Base-by-base conservation (phyloP, 805 yeast species). In the Cyberlindnera euphorbiiphila region DNA sequence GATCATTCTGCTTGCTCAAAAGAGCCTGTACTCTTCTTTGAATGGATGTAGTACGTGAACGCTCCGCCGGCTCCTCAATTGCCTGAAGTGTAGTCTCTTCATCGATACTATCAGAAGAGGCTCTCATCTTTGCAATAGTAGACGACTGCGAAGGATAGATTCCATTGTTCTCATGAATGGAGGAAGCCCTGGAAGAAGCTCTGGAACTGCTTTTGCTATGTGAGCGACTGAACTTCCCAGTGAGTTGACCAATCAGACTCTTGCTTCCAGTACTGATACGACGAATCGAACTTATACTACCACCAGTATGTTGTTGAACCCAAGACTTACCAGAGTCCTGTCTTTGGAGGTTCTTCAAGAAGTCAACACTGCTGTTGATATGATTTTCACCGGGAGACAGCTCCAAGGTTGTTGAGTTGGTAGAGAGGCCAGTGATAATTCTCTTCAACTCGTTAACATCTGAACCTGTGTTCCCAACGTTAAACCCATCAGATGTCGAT, bases 291-390 rank as follows among this genome's bases (percentile, higher is more conserved):
- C 47, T 56, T 25, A 56, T 29, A 35, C 57, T 51, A 5, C 59
- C 62, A 39, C 63, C 62, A n/a, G 64, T 58, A 25, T 43, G 41
- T 27, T 56, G 56, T 19, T 57, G 60, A 15, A 50, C 47, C 61
- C 62, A 54, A 5, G 56, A 55, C 51, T 46, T 51, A 13, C 62
- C 62, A 28, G 57, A 56, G 39, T 64, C 63, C 35, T 64, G 66
- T 21, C 57, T 58, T 10, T 67, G 60, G 16, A 67, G 42, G 18
- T 47, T 56, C 34, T 59, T 62, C 24, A 68, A 38, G 43, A 65
- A 68, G 22, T 62, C 71, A 17, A 67, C 57, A 25, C 62, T 66
- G 37, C 62, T 63, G 42, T 60, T 57, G 32, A 53, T 53, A 21
- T 53, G 54, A 36, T 48, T 45, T 32, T 45, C 55, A 13, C 52